A percentile compares a stretch with the other conserved stretches of the same genome.
Conservation (phyloP, 2,329 filamentous ascomycete genomes). For the Ceratocystis destructans region DNA sequence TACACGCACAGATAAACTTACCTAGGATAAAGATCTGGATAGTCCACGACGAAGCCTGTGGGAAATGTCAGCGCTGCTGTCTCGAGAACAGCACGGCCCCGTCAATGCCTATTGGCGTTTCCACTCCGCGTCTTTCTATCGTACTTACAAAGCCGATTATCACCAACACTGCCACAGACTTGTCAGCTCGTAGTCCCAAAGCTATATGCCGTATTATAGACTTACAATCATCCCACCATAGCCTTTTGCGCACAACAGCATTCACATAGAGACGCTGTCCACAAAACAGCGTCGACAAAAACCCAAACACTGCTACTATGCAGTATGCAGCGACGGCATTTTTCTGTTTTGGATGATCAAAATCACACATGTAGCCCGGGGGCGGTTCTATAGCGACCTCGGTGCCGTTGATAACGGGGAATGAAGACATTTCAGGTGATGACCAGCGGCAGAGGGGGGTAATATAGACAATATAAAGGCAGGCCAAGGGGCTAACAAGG, state of each 20-base stretch:
- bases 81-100: neutral
- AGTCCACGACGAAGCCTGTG: neutral
- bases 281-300: neutral
- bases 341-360: neutral
- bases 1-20: neutral
- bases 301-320: neutral
- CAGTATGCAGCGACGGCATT: neutral
- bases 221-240: conserved; percentile 1
- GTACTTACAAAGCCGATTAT: neutral
- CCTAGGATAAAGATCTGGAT: neutral
- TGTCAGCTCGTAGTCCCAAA: neutral
- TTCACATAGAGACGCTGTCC: neutral
- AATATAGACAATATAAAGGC: neutral
- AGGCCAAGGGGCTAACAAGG: neutral
- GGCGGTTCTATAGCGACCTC: neutral
- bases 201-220: neutral
- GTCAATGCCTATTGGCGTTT: neutral
- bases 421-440: neutral
- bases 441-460: neutral
- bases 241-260: neutral
- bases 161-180: neutral
- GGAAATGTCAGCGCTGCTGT: neutral
- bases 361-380: neutral
- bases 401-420: conserved; percentile 1
- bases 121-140: too few species aligned